Evolutionary conservation across 768 basidiomycete species (phyloP).

Genomic region (Rossbeevera mucosa): DNA sequence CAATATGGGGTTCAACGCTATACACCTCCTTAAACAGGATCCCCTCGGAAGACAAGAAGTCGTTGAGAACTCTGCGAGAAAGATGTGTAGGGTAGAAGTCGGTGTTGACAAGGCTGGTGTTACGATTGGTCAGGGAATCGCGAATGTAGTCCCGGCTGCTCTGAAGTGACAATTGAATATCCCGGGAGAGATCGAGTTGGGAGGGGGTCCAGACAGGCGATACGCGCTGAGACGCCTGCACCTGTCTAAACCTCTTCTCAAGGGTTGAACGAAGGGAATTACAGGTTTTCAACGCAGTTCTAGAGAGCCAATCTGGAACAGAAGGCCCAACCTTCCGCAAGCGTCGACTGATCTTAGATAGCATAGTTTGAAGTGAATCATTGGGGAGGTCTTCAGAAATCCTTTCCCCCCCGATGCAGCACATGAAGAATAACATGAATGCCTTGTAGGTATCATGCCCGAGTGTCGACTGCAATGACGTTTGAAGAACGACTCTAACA

Average conservation of each 20-base stretch:
- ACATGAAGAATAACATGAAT: slow-evolving; percentile 43
- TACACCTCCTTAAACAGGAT: slow-evolving; percentile 8
- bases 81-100: slow-evolving; percentile 4
- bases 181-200: background rate
- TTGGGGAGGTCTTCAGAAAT: slow-evolving; percentile 11
- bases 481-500: slow-evolving; percentile 33
- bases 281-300: slow-evolving; percentile 34
- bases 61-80: slow-evolving; percentile 1
- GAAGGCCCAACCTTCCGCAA: slow-evolving; percentile 22
- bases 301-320: slow-evolving; percentile 34
- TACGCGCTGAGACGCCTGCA: slow-evolving; percentile 26
- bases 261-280: slow-evolving; percentile 17
- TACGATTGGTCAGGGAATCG: background rate
- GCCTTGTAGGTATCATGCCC: slow-evolving; percentile 36
- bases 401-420: slow-evolving; percentile 22
- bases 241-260: slow-evolving; percentile 32
- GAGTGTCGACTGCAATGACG: slow-evolving; percentile 18
- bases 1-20: slow-evolving; percentile 4
- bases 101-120: background rate
- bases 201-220: slow-evolving; percentile 31
- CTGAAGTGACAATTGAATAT: background rate
- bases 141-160: background rate
- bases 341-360: slow-evolving; percentile 25
- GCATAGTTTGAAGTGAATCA: slow-evolving; percentile 29
- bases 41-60: slow-evolving; percentile 1